phyloP scores from a whole-genome alignment of 1,284 basidiomycete species.

The Flammula alnicola region DNA sequence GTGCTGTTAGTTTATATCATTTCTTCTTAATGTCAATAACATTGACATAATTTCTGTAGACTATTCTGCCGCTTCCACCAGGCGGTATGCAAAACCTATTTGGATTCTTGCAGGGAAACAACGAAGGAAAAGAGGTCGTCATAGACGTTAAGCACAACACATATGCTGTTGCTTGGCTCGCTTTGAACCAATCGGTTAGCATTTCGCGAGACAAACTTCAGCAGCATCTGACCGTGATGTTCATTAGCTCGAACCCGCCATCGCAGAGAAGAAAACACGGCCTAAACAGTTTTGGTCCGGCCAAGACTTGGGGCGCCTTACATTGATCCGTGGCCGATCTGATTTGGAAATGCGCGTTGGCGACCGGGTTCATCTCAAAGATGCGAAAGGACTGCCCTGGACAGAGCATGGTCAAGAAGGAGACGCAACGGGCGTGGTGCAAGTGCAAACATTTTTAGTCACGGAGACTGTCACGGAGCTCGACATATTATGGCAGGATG shows the following conservation, averaged over 20 bases:
- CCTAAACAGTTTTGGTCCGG: constrained; percentile 82
- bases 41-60: constrained; percentile 41
- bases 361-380: constrained; percentile 65
- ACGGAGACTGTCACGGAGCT: constrained; percentile 72
- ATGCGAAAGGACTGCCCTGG: constrained; percentile 47
- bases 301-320: constrained; percentile 67
- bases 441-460: constrained; percentile 65
- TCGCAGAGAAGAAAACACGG: constrained; percentile 61
- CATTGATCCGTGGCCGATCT: constrained; percentile 62
- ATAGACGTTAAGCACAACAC: constrained; percentile 80
- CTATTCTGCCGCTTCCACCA: constrained; percentile 65
- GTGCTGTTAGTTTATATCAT: constrained; percentile 51
- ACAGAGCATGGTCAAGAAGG: constrained; percentile 61
- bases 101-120: constrained; percentile 49
- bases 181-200: constrained; percentile 83
- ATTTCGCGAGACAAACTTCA: too few relatives aligned
- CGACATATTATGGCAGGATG: constrained; percentile 90
- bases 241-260: constrained; percentile 58
- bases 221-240: constrained; percentile 11
- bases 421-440: constrained; percentile 48
- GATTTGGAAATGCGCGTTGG: constrained; percentile 71
- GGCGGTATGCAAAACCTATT: constrained; percentile 50
- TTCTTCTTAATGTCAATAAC: constrained; percentile 13
- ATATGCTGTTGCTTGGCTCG: constrained; percentile 86
- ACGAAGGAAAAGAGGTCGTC: constrained; percentile 61